A percentile compares a stretch with the other conserved stretches of the same genome.
These are phyloP conservation scores for Venturia asperata DNA, from an alignment of 2,329 filamentous ascomycete genomes.

Conservation along the genomic window DNA sequence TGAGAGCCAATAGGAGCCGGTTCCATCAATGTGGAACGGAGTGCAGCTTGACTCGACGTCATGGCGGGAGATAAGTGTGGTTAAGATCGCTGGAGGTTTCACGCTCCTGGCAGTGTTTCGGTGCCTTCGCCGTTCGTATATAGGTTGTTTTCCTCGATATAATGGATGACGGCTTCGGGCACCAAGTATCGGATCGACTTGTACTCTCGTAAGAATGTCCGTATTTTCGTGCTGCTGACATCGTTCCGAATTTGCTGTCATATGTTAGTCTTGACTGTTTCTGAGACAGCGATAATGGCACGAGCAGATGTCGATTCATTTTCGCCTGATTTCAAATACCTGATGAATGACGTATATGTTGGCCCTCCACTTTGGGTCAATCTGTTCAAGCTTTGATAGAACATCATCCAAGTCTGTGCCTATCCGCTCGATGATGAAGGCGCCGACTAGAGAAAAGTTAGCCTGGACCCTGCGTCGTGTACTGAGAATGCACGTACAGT, in stretches of 20 bases:
- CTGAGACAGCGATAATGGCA: background rate
- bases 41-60: background rate
- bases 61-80: background rate
- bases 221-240: constrained; percentile 21
- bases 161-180: constrained; percentile 63
- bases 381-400: constrained; percentile 17
- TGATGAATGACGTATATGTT: constrained; percentile 21
- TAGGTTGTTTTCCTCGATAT: constrained; percentile 16
- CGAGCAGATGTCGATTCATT: background rate
- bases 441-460: constrained; percentile 15
- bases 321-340: constrained; percentile 9
- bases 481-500: constrained; percentile 14
- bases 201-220: constrained; percentile 52
- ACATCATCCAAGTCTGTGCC: constrained; percentile 21
- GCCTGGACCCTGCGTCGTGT: background rate
- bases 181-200: constrained; percentile 76
- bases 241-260: constrained; percentile 21
- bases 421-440: constrained; percentile 20
- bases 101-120: background rate
- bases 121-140: constrained; percentile 17
- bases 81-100: background rate
- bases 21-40: background rate
- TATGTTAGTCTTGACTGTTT: background rate
- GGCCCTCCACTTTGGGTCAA: constrained; percentile 20
- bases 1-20: background rate